Evolutionary conservation across 2,329 filamentous ascomycete species (phyloP).

Genomic region (Lachnellula willkommii): DNA sequence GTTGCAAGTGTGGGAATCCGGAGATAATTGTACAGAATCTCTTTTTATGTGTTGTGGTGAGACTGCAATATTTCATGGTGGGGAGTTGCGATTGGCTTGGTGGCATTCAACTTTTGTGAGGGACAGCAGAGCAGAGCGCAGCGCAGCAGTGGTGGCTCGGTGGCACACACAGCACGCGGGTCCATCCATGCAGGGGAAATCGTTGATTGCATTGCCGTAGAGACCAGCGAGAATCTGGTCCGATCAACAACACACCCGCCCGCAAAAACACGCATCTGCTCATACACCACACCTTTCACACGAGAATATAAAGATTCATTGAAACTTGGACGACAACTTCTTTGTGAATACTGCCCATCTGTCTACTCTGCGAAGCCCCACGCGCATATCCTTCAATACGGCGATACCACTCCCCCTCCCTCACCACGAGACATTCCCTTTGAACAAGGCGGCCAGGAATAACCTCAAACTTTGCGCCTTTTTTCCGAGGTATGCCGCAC

Average conservation of each 20-base stretch:
- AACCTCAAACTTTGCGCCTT: slow-evolving; percentile 18
- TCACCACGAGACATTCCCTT: not conserved
- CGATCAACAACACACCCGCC: slow-evolving; percentile 19
- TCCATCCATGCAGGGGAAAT: no score
- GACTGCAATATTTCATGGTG: slow-evolving; percentile 11
- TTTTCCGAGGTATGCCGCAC: slow-evolving; percentile 13
- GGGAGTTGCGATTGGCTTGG: slow-evolving; percentile 7
- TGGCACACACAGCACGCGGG: slow-evolving; percentile 9
- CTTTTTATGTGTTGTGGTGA: no score
- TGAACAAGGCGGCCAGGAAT: slow-evolving; percentile 6
- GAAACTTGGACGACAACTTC: not conserved
- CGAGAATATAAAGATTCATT: not conserved
- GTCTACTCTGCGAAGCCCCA: slow-evolving; percentile 3
- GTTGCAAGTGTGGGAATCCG: not conserved
- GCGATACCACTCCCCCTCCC: not conserved
- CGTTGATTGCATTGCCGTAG: slow-evolving; percentile 12
- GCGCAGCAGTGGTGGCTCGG: not conserved
- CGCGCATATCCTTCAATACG: slow-evolving; percentile 5
- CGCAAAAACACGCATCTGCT: not conserved
- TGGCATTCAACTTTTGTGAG: slow-evolving; percentile 1
- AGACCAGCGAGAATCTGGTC: slow-evolving; percentile 4
- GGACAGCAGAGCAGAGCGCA: no score
- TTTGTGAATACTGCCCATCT: not conserved
- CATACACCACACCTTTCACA: not conserved
- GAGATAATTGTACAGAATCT: no score